phyloP scores from a whole-genome alignment of 495 filamentous ascomycete genomes.

The Annulohypoxylon stygium region DNA sequence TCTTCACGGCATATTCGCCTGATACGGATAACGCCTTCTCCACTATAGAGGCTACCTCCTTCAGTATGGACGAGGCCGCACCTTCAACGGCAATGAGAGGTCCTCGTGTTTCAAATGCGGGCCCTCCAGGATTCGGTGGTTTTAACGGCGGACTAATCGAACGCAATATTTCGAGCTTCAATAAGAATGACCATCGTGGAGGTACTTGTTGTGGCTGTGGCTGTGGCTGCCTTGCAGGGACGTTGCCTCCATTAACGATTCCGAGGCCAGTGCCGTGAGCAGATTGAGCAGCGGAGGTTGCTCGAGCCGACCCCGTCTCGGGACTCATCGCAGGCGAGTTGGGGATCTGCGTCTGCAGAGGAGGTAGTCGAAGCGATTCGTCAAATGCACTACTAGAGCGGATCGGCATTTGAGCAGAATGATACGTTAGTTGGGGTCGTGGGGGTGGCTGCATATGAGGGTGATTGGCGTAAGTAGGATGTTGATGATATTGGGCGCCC shows the following conservation, averaged over 20 bases:
- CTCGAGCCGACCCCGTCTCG: constrained; percentile 32
- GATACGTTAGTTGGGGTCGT: constrained; percentile 39
- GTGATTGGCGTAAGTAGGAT: constrained; percentile 33
- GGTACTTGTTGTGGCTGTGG: constrained; percentile 28
- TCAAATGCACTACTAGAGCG: constrained; percentile 51
- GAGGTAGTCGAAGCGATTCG: constrained; percentile 68
- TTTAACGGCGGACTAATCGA: constrained; percentile 61
- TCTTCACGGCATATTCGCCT: constrained; percentile 69
- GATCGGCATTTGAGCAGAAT: constrained; percentile 33
- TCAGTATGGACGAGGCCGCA: constrained; percentile 66
- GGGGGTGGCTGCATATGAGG: constrained; percentile 50
- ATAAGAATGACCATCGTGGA: constrained; percentile 42
- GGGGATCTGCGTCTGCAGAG: constrained; percentile 65
- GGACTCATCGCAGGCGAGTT: constrained; percentile 38
- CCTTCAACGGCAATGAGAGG: constrained; percentile 88
- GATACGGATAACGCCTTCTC: constrained; percentile 69
- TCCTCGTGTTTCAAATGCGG: constrained; percentile 68
- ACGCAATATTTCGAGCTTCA: constrained; percentile 54
- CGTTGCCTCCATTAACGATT: constrained; percentile 26
- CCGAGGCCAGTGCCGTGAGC: constrained; percentile 38
- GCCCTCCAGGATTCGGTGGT: constrained; percentile 58
- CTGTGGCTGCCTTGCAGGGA: constrained; percentile 23
- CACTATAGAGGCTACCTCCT: constrained; percentile 70
- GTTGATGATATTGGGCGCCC: constrained; percentile 39
- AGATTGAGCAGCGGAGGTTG: constrained; percentile 5